A percentile compares a stretch with the other conserved stretches of the same genome.
Evolutionary conservation across 2,329 filamentous ascomycete species (phyloP).

Genomic region (Hypoxylon sp.): DNA sequence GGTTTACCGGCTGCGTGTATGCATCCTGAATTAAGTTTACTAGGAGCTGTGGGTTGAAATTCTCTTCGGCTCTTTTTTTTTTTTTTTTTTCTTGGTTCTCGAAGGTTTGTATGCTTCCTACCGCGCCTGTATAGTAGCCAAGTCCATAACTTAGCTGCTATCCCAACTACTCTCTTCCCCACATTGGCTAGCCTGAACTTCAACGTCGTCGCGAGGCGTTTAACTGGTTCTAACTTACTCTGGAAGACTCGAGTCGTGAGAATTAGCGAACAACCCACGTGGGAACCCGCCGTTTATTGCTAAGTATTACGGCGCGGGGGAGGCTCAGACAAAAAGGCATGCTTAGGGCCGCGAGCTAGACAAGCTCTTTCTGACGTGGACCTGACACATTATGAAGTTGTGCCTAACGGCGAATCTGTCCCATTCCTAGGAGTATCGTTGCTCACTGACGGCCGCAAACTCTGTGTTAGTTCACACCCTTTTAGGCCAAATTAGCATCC

Average conservation of each 20-base stretch:
- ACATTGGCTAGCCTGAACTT: conserved; percentile 17
- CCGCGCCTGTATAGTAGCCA: background rate
- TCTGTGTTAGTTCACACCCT: background rate
- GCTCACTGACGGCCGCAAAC: conserved; percentile 20
- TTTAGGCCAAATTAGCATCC: background rate
- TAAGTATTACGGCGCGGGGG: conserved; percentile 28
- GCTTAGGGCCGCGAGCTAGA: conserved; percentile 21
- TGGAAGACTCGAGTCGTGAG: conserved; percentile 28
- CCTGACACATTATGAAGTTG: conserved; percentile 27
- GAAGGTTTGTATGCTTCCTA: conserved; percentile 6
- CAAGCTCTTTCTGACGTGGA: conserved; percentile 28
- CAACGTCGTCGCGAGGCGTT: conserved; percentile 9
- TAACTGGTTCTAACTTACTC: conserved; percentile 21
- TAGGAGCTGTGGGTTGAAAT: background rate
- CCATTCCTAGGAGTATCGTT: conserved; percentile 11
- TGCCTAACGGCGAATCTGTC: conserved; percentile 23
- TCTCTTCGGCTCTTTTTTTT: background rate
- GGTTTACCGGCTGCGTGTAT: background rate
- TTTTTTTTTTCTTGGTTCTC: too few relatives aligned
- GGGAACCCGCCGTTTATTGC: conserved; percentile 27
- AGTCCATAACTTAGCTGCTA: background rate
- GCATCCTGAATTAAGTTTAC: background rate
- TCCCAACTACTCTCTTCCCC: conserved; percentile 13
- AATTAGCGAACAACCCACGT: conserved; percentile 27
- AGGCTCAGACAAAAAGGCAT: conserved; percentile 26